Base-by-base conservation (phyloP, 2,329 filamentous ascomycete species). In the Sporothrix globosa region DNA sequence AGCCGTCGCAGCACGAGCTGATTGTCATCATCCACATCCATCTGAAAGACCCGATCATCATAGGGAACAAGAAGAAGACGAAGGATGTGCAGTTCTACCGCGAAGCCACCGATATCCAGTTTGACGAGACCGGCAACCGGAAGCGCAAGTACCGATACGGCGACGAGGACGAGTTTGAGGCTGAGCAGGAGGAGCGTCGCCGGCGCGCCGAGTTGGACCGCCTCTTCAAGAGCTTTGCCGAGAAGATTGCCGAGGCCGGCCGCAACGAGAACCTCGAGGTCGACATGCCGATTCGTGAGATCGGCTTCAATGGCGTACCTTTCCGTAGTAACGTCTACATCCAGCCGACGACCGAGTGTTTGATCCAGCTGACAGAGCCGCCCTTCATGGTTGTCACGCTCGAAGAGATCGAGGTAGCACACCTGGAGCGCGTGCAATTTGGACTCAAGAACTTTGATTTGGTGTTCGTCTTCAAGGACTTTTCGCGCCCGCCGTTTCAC, bases 391-490 rank as follows among this genome's bases (percentile, higher is more conserved):
- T 97, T 67, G 86, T 99, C 74, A 97, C 96, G 0, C 88, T 99
- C 46, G 93, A 95, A 67, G 96, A 99, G 77, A 96, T 99, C 74
- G 96, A 99, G 80, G 88, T 98, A 75, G 96, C 96, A 19, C 96
- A 99, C 82, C 84, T 99, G 71, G 96, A 99, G 81, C 92, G 95
- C 83, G 96, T 99, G 21, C 86, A 95, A 82, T 99, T 99, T 77
- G 96, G 96, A 46, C 86, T 99, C 73, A 97, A 98, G 85, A 99
- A 99, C 81, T 99, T 99, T 80, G 96, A 99, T 81, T 89, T 99
- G 80, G 96, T 99, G 24, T 94, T 98, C 77, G 92, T 99, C 50
- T 98, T 97, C 85, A 98, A 98, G 78, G 96, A 99, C 82, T 98
- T 97, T 81, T 88, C 91, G 69, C 89, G 94, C n/a, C 82, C 92